Evolutionary conservation across 805 yeast genomes (phyloP).

Genomic region (Wickerhamiella shivajii): DNA sequence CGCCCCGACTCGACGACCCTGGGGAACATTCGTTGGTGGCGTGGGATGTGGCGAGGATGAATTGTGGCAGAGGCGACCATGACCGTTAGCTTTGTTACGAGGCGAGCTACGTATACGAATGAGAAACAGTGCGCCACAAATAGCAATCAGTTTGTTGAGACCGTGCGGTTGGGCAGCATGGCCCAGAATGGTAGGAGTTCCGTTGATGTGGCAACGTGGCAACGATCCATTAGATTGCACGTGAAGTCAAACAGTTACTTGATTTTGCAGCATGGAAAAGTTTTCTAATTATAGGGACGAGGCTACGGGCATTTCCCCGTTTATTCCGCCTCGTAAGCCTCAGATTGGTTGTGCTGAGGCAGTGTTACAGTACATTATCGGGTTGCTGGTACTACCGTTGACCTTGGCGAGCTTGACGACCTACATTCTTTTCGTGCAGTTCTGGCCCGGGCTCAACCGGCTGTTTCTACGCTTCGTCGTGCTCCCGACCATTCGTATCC

Average conservation of each 20-base stretch:
- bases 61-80: too few relatives aligned
- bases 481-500: constrained; percentile 12
- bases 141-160: not conserved
- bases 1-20: constrained; percentile 34
- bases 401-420: constrained; percentile 51
- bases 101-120: too few relatives aligned
- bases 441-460: constrained; percentile 8
- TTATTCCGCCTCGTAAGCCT: constrained; percentile 26
- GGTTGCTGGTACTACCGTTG: constrained; percentile 66
- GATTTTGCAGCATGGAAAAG: constrained; percentile 62
- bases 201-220: too few relatives aligned
- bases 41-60: too few relatives aligned
- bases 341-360: too few relatives aligned
- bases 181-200: too few relatives aligned
- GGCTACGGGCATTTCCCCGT: constrained; percentile 85
- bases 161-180: too few relatives aligned
- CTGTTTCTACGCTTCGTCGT: constrained; percentile 8
- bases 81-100: too few relatives aligned
- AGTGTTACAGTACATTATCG: constrained; percentile 43
- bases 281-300: constrained; percentile 74
- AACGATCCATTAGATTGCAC: too few relatives aligned
- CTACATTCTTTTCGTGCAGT: constrained; percentile 8
- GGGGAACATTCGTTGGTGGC: constrained; percentile 45
- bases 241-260: too few relatives aligned
- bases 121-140: too few relatives aligned